Evolutionary conservation across 345 rosid genomes (phyloP).

Genomic region (Acer negundo): DNA sequence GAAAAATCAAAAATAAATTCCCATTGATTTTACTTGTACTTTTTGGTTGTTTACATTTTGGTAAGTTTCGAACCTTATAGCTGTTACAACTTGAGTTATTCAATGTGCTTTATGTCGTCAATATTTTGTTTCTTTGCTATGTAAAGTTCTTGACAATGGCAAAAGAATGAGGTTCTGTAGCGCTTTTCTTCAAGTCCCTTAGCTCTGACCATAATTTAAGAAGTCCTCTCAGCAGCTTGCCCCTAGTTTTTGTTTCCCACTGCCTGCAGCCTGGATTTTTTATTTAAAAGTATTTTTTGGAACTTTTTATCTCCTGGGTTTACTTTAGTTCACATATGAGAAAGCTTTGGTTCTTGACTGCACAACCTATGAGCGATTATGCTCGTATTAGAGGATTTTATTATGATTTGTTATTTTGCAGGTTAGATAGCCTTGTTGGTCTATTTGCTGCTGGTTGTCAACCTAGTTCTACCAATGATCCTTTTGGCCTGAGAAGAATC

Average conservation of each 20-base stretch:
- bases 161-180: background rate
- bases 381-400: conserved; percentile 14
- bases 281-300: too few relatives aligned
- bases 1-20: background rate
- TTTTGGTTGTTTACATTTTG: background rate
- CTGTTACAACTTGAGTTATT: background rate
- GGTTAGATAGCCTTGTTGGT: conserved; percentile 94
- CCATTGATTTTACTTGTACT: background rate
- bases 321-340: conserved; percentile 4
- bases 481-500: conserved; percentile 92
- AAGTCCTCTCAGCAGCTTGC: background rate
- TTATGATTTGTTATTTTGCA: conserved; percentile 35
- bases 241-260: background rate
- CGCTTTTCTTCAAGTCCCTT: background rate
- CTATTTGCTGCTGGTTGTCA: conserved; percentile 98
- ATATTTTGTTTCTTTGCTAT: conserved; percentile 7
- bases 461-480: conserved; percentile 92
- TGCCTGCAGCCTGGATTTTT: background rate
- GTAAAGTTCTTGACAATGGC: background rate
- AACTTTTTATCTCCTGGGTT: background rate
- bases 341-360: background rate
- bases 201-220: background rate
- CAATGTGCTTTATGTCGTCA: background rate
- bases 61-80: background rate
- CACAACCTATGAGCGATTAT: conserved; percentile 2